Base-by-base conservation (phyloP, 2,329 filamentous ascomycete species). In the Sporothrix brunneoviolacea region DNA sequence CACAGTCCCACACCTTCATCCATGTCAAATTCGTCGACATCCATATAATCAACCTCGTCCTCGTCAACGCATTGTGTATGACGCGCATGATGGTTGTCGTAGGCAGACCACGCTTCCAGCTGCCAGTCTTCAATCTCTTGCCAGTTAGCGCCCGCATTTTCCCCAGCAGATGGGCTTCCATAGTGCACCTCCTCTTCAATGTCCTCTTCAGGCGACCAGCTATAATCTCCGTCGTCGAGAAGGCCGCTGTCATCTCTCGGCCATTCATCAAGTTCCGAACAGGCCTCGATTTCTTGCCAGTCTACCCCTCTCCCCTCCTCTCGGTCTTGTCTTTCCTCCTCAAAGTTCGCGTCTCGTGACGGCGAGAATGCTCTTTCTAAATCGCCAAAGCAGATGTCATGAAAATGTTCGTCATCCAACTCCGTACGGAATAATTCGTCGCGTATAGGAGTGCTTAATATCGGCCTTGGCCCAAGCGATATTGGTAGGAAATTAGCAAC, bases 221-320 rank as follows among this genome's bases (percentile, higher is more conserved):
- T 49, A n/a, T 32, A 15, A 10, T 41, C 22, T 4, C 40, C 16
- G 1, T 50, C 51, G 2, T 44, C 18, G 39, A 41, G 42, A 6
- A 9, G 10, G 2, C 47, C 27, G 2, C 40, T 44, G 27, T 48
- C 38, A 4, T 36, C 33, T 5, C 8, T 16, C 2, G 2, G 18
- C 10, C 7, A 28, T 1, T 24, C 19, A 12, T 52, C 15, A 2
- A 16, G 12, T 8, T 50, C 50, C 0, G 48, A 33, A 48, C 45
- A 55, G 3, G 39, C 50, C 1, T 52, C 54, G 12, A 57, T 54
- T 3, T 57, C 53, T 24, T 45, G 35, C 53, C 46, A 57, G 16
- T 33, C 9, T 4, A 39, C 37, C 12, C 24, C 37, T 8, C 44
- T 13, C 5, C 27, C 38, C 8, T 44, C 43, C 3, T 50, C 39